Percentiles rank a stretch among this genome's conserved stretches.
Conservation (phyloP, 257 asterid species). For the Anisodus tanguticus region DNA sequence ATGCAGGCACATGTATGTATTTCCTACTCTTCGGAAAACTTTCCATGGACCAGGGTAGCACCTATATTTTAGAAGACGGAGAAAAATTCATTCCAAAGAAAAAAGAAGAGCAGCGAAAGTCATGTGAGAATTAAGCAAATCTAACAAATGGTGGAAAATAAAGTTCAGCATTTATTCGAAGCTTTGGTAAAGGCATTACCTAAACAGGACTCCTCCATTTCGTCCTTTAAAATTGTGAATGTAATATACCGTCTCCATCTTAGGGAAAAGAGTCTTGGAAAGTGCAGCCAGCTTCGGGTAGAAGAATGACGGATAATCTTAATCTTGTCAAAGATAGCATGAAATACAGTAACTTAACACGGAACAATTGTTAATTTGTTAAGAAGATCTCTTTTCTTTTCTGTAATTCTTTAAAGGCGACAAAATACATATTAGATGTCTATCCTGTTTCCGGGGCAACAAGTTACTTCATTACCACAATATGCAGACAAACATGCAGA, state of each 20-base stretch:
- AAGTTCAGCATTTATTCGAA: background rate
- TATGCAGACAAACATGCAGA: slow-evolving; percentile 9
- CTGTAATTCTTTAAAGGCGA: background rate
- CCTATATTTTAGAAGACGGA: slow-evolving; percentile 36
- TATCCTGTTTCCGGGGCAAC: background rate
- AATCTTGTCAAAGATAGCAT: slow-evolving; percentile 39
- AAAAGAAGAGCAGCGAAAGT: background rate
- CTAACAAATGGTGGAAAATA: background rate
- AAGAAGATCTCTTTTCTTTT: background rate
- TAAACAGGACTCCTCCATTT: slow-evolving; percentile 81
- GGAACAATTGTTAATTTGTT: background rate
- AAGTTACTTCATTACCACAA: background rate
- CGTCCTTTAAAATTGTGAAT: slow-evolving; percentile 91
- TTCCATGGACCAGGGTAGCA: slow-evolving; percentile 90
- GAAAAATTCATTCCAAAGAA: background rate
- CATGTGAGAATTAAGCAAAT: background rate
- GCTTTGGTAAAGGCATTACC: slow-evolving; percentile 43
- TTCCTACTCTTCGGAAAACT: slow-evolving; percentile 67
- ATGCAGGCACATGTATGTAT: slow-evolving; percentile 63
- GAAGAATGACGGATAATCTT: slow-evolving; percentile 92
- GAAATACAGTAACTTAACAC: background rate
- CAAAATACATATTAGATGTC: background rate
- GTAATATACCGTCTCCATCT: slow-evolving; percentile 90
- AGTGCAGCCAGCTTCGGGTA: slow-evolving; percentile 92
- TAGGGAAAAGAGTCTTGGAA: slow-evolving; percentile 62